Base-by-base conservation (phyloP, 176 grass and related monocot species). In the Carex pumila region DNA sequence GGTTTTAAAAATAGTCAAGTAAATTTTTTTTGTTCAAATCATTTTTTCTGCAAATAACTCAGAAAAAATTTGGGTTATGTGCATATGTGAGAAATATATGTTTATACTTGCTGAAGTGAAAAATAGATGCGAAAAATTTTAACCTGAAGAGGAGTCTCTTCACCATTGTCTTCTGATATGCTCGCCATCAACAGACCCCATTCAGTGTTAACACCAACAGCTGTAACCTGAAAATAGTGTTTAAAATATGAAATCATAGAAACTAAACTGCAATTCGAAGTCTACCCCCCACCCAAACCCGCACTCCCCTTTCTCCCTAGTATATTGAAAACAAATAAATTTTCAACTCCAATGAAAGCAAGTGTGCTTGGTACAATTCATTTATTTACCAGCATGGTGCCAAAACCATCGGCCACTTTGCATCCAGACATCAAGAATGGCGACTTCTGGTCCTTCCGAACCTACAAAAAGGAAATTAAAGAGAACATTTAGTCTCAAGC, bases 81-180 rank as follows among this genome's bases (percentile, higher is more conserved):
- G 45, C 3, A 54, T 12, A 29, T 53, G 19, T 54, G 11, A 22
- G 25, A 54, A 21, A 75, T 15, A 54, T 6, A 54, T 31, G 49
- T 12, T 76, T 76, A 55, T 32, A 76, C 11, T 36, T 17, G 6
- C 25, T 59, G 55, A 59, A 59, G 5, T 53, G 14, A 85, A 53
- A 14, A 72, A 81, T 11, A 52, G 3, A 74, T 52, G 50, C 10
- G 61, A 87, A 15, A 83, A 85, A 14, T 79, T 36, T 59, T 87
- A 88, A 95, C 96, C 90, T 99, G 93, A 57, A 99, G 86, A 69
- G 96, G 93, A 85, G 93, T 99, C 85, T 99, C 96, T 95, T 99
- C 93, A 90, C 91, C 91, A 85, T 85, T 92, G 84, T 99, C 93
- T 89, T 99, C 96, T 57, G 96, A 99, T 90, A 99, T 99, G 86